Percentiles rank a stretch among this genome's conserved stretches.
Conservation (phyloP, 495 filamentous ascomycete genomes). For the Rhizodiscina lignyota region DNA sequence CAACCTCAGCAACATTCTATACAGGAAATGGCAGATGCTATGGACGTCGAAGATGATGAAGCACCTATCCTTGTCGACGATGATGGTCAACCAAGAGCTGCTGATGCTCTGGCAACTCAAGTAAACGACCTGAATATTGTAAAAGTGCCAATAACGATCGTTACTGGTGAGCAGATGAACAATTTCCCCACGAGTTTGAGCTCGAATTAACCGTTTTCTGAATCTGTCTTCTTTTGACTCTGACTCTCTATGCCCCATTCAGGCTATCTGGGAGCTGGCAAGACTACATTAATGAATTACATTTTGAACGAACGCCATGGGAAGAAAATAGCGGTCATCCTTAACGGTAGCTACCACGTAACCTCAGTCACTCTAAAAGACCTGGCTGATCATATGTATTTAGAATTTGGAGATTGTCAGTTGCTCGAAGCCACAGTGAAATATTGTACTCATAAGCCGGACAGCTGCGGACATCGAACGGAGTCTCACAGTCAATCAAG, state of each 20-base stretch:
- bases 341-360: constrained; percentile 51
- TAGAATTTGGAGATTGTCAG: constrained; percentile 92
- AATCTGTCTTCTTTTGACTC: no score
- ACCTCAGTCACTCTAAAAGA: not conserved
- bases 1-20: no score
- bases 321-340: constrained; percentile 92
- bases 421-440: not conserved
- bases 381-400: no score
- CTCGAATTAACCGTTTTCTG: no score
- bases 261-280: constrained; percentile 86
- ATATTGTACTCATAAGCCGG: not conserved
- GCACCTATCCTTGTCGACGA: constrained; percentile 55
- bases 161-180: constrained; percentile 47
- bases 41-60: constrained; percentile 45
- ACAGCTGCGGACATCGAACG: constrained; percentile 87
- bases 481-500: constrained; percentile 71
- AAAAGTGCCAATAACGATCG: constrained; percentile 86
- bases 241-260: no score
- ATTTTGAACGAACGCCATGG: constrained; percentile 87
- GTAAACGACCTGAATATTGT: constrained; percentile 29
- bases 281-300: constrained; percentile 91
- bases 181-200: no score
- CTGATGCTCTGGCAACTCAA: constrained; percentile 14
- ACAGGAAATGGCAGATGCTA: no score
- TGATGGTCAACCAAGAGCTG: constrained; percentile 1